Conservation (phyloP, 768 basidiomycete genomes). For the Obba rivulosa region DNA sequence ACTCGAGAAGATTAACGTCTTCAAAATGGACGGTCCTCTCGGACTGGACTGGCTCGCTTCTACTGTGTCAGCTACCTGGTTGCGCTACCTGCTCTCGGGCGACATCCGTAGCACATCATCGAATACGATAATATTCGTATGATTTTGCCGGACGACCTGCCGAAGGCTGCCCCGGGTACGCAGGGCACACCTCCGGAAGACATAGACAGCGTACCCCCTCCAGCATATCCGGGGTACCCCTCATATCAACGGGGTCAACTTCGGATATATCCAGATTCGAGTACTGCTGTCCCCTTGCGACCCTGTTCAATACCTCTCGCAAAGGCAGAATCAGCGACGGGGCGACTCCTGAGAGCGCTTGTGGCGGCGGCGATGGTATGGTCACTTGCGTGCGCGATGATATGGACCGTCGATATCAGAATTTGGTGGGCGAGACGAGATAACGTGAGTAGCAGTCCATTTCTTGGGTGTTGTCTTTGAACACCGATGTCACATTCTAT, state of each 20-base stretch:
- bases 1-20: too few relatives aligned
- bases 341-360: constrained; percentile 17
- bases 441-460: too few relatives aligned
- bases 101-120: too few relatives aligned
- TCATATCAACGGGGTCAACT: constrained; percentile 1
- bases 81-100: too few relatives aligned
- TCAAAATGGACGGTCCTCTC: too few relatives aligned
- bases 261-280: neutral
- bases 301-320: neutral
- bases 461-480: too few relatives aligned
- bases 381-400: neutral
- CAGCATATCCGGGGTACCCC: constrained; percentile 16
- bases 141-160: too few relatives aligned
- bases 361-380: constrained; percentile 14
- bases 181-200: neutral
- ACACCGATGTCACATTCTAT: too few relatives aligned
- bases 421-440: neutral
- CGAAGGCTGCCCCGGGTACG: too few relatives aligned
- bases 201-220: constrained; percentile 8
- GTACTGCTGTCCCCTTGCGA: neutral
- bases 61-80: too few relatives aligned
- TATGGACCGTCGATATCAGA: neutral
- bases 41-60: too few relatives aligned
- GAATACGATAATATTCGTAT: too few relatives aligned
- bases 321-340: neutral